These are phyloP conservation scores for Candida coquimbonensis DNA, from an alignment of 805 yeast species.

Conservation along the genomic window DNA sequence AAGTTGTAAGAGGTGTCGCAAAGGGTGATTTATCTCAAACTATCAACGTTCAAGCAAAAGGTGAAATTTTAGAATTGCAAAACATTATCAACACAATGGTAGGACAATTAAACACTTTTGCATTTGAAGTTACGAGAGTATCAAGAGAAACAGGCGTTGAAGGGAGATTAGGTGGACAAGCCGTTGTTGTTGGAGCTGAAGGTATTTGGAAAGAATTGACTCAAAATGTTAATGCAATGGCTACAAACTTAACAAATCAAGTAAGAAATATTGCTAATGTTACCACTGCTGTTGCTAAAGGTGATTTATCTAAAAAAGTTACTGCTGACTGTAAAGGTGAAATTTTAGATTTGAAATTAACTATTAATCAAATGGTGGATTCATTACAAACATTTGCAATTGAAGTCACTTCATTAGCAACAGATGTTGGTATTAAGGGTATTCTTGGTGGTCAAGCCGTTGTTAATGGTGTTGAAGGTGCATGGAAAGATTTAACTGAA, in stretches of 20 bases:
- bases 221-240: conserved; percentile 89
- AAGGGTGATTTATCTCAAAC: conserved; percentile 81
- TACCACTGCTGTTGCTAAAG: conserved; percentile 83
- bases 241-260: conserved; percentile 76
- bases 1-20: conserved; percentile 88
- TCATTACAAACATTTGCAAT: conserved; percentile 80
- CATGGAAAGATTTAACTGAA: conserved; percentile 87
- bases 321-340: conserved; percentile 91
- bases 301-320: conserved; percentile 78
- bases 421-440: conserved; percentile 91
- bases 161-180: conserved; percentile 84
- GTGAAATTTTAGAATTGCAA: conserved; percentile 77
- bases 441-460: conserved; percentile 89
- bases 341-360: conserved; percentile 73
- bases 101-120: conserved; percentile 78
- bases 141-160: conserved; percentile 88
- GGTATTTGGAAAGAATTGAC: conserved; percentile 89
- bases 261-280: conserved; percentile 86
- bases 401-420: conserved; percentile 84
- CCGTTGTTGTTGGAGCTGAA: conserved; percentile 72
- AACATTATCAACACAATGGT: conserved; percentile 87
- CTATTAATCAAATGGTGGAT: conserved; percentile 91
- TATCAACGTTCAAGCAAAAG: conserved; percentile 85
- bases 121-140: conserved; percentile 82
- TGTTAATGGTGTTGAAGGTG: conserved; percentile 83